Conservation (phyloP, 371 early-diverging fungal species). For the Syncephalis plumigaleata region DNA sequence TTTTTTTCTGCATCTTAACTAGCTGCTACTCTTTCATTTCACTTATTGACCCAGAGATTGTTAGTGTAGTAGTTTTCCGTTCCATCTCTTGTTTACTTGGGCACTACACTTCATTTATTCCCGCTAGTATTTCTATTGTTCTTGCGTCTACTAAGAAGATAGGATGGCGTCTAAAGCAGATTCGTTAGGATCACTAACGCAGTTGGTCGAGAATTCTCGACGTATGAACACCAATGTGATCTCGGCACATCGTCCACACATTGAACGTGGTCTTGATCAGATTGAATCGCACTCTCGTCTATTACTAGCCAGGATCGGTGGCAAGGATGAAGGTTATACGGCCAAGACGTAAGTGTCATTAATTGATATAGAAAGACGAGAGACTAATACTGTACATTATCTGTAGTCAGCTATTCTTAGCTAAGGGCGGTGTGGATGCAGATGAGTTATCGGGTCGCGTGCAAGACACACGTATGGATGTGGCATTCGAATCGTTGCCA, state of each 20-base stretch:
- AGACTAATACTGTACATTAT: not conserved
- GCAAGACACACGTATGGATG: slow-evolving; percentile 33
- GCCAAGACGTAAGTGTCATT: slow-evolving; percentile 20
- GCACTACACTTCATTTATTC: too few species aligned
- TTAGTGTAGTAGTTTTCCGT: too few species aligned
- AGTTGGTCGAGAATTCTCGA: too few species aligned
- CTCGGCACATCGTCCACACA: slow-evolving; percentile 15
- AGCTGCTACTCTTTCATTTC: too few species aligned
- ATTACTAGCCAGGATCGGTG: slow-evolving; percentile 30
- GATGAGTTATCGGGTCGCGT: slow-evolving; percentile 32
- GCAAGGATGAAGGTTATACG: slow-evolving; percentile 19
- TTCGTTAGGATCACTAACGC: too few species aligned
- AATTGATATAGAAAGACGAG: not conserved
- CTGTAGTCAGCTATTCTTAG: slow-evolving; percentile 37
- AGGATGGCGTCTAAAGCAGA: too few species aligned
- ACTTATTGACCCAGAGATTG: too few species aligned
- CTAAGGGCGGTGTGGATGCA: slow-evolving; percentile 57
- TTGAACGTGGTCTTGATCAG: slow-evolving; percentile 58
- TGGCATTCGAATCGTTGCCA: slow-evolving; percentile 47
- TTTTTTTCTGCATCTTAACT: too few species aligned
- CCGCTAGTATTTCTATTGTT: too few species aligned
- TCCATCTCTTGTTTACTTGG: too few species aligned
- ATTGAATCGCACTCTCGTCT: slow-evolving; percentile 56
- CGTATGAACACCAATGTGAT: too few species aligned
- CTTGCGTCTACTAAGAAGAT: too few species aligned